These are phyloP conservation scores for Neurospora sp. DNA, from an alignment of 495 filamentous ascomycete genomes.

Conservation along the genomic window DNA sequence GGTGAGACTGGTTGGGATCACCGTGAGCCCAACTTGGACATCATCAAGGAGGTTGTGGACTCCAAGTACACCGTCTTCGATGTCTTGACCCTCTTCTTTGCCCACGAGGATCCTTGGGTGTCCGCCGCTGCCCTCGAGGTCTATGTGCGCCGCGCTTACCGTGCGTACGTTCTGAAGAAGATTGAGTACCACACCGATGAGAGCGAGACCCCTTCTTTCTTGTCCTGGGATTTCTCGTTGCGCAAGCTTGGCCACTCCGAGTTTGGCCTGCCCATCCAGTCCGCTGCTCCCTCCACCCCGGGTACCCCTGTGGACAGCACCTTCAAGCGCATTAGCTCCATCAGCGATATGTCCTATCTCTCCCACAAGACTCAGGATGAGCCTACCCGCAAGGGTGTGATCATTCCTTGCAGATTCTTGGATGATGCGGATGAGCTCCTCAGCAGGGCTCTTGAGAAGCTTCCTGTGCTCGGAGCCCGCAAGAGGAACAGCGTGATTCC, in stretches of 20 bases:
- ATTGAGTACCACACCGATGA: constrained; percentile 76
- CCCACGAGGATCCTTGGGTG: constrained; percentile 88
- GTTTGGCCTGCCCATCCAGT: constrained; percentile 67
- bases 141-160: constrained; percentile 92
- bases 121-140: constrained; percentile 89
- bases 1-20: constrained; percentile 97
- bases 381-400: constrained; percentile 82
- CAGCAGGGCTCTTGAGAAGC: constrained; percentile 67
- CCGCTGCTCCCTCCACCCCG: constrained; percentile 70
- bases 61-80: constrained; percentile 98
- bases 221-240: constrained; percentile 93
- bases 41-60: constrained; percentile 95
- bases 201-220: constrained; percentile 63
- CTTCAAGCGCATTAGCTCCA: constrained; percentile 79
- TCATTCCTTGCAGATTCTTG: constrained; percentile 83
- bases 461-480: constrained; percentile 45
- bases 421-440: constrained; percentile 88
- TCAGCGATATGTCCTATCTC: constrained; percentile 92
- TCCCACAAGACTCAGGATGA: constrained; percentile 56
- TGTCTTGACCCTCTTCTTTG: constrained; percentile 88
- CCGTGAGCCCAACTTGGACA: constrained; percentile 73
- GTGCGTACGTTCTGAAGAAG: constrained; percentile 81
- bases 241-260: constrained; percentile 86
- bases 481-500: constrained; percentile 43
- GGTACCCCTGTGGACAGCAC: constrained; percentile 62